Base-by-base conservation (phyloP, 2,329 filamentous ascomycete species). In the Sporothrix humicola region DNA sequence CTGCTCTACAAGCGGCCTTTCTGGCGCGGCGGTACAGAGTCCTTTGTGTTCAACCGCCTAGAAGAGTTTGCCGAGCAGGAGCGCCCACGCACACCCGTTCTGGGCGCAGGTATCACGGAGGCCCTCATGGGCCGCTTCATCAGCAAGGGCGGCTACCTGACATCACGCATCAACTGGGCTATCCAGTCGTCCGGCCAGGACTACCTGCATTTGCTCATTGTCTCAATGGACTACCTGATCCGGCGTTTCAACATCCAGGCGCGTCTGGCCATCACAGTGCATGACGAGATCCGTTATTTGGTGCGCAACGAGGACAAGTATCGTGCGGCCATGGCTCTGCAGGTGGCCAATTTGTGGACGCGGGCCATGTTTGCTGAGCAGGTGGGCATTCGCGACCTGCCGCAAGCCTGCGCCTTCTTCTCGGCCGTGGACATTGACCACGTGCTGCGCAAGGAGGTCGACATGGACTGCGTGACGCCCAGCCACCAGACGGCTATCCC, bases 11-110 rank as follows among this genome's bases (percentile, higher is more conserved):
- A 94, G 73, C 87, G 90, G 8, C 84, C 92, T 0, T 99, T 99
- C 81, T 99, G 96, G 95, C 90, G 95, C 70, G 96, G 96, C 44
- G 96, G 96, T 8, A 98, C 96, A 0, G 96, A 99, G 81, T 97
- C 94, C 0, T 96, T 98, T 77, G 95, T 99, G 8, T 99, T 99
- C 87, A 99, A 99, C 83, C 96, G 94, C 79, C 89, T 99, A 0
- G 97, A 99, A 83, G 94, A 98, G 78, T 99, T 99, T 82, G 96
- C 97, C 3, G 94, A 98, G 80, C 95, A 98, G 80, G 94, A 98
- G 79, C 86, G 90, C 50, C 95, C 96, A 10, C 89, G 93, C 3
- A 99, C 96, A 0, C 96, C 96, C 0, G 95, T 98, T 0, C 87
- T 99, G 3, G 96, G 94, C 2, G 96, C 96, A 10, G 95, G 95